Evolutionary conservation across 176 grass and related monocot genomes (phyloP).

Genomic region (sorghum (Sorghum bicolor)): DNA sequence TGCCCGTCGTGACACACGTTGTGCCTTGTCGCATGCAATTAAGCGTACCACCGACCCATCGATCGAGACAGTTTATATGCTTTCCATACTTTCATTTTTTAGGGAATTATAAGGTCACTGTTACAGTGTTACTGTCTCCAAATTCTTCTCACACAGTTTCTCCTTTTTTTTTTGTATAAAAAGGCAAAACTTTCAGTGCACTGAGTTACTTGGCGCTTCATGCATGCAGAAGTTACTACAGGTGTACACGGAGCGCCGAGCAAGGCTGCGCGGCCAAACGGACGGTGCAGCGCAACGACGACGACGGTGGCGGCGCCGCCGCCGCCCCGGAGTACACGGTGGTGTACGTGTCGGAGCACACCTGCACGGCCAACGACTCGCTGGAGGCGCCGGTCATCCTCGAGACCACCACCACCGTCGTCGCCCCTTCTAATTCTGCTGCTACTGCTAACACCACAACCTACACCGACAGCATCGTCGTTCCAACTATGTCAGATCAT

Average conservation of each 20-base stretch:
- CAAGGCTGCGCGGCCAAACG: constrained; percentile 50
- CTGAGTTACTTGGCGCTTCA: neutral
- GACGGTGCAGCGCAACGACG: constrained; percentile 47
- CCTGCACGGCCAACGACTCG: constrained; percentile 19
- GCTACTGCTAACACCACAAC: too few species aligned
- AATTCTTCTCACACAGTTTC: neutral
- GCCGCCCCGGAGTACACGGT: constrained; percentile 3
- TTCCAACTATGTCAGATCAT: neutral
- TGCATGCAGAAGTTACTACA: constrained; percentile 53
- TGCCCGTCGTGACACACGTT: constrained; percentile 17
- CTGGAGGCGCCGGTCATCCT: constrained; percentile 32
- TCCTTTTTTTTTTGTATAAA: neutral
- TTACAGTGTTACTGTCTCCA: neutral
- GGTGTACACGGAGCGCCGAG: constrained; percentile 42
- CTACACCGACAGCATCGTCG: too few species aligned
- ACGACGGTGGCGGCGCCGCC: neutral
- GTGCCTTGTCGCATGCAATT: neutral
- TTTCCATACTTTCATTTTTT: neutral
- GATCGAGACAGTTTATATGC: neutral
- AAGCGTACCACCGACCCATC: neutral
- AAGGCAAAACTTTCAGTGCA: neutral
- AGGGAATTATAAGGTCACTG: neutral
- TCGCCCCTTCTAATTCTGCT: rapidly evolving
- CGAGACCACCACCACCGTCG: constrained; percentile 26
- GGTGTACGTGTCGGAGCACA: constrained; percentile 25